Conservation (phyloP, 164 flowering plant species). For the Sedum album region DNA sequence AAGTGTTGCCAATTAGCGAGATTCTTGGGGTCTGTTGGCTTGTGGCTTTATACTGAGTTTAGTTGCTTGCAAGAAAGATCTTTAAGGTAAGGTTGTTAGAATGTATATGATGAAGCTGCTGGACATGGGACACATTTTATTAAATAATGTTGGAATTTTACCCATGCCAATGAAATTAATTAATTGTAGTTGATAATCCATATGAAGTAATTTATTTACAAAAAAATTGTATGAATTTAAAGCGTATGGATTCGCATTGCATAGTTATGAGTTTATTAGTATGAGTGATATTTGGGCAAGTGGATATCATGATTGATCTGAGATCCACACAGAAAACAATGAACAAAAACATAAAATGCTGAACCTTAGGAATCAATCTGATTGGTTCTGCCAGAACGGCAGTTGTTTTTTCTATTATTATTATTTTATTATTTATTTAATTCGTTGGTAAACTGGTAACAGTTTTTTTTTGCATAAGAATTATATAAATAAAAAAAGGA, state of each 20-base stretch:
- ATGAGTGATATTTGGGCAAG: background rate
- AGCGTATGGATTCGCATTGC: background rate
- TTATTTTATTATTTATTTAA: background rate
- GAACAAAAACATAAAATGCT: background rate
- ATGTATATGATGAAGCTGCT: background rate
- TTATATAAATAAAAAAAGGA: too few relatives aligned
- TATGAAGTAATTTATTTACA: background rate
- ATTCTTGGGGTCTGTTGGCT: background rate
- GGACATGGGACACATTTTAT: background rate
- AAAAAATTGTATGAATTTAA: background rate
- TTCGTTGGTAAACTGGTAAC: background rate
- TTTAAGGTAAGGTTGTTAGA: background rate
- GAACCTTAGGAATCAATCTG: background rate
- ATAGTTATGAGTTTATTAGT: background rate
- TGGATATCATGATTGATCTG: background rate
- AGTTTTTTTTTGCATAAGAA: too few relatives aligned
- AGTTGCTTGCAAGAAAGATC: background rate
- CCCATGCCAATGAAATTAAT: too few relatives aligned
- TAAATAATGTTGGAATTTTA: background rate
- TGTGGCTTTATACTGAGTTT: background rate
- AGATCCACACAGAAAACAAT: background rate
- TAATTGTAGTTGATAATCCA: too few relatives aligned
- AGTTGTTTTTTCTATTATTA: background rate
- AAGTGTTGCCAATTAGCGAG: background rate
- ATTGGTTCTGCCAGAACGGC: background rate